Percentiles rank a stretch among this genome's conserved stretches.
phyloP scores from a whole-genome alignment of 345 rosid species.

The Eucalyptus pauciflora region DNA sequence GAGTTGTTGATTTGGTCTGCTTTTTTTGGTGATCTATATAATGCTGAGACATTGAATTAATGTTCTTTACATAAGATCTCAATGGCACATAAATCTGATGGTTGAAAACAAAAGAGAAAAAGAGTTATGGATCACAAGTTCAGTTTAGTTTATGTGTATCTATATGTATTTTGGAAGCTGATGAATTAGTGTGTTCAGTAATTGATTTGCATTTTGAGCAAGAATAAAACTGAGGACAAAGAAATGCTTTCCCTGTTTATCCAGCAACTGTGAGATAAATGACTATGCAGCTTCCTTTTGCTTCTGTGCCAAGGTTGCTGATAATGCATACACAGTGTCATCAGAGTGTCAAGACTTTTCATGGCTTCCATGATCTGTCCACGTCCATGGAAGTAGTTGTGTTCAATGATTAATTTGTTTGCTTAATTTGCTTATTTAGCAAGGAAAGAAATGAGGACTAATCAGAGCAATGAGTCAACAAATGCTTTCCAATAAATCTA shows the following conservation, averaged over 20 bases:
- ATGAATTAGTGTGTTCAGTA: not conserved
- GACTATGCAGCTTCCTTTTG: not conserved
- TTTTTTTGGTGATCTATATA: not conserved
- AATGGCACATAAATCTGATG: not conserved
- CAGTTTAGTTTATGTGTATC: not conserved
- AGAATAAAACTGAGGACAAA: not conserved
- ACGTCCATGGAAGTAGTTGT: conserved; percentile 32
- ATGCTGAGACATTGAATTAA: not conserved
- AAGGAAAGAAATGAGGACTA: not conserved
- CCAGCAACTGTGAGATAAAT: not conserved
- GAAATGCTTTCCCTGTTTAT: not conserved
- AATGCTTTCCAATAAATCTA: not conserved
- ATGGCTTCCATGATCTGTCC: conserved; percentile 92
- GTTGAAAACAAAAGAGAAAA: not conserved
- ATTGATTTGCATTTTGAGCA: not conserved
- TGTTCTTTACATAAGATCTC: not conserved
- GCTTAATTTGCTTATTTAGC: not conserved
- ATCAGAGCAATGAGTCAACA: not conserved
- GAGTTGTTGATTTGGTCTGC: not conserved
- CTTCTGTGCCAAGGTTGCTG: conserved; percentile 39
- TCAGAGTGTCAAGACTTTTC: conserved; percentile 86
- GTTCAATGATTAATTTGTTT: not conserved
- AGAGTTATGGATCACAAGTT: not conserved
- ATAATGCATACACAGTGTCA: conserved; percentile 89
- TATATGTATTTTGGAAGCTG: not conserved